Evolutionary conservation across 768 basidiomycete species (phyloP).

Genomic region (Coprinellus micaceus): DNA sequence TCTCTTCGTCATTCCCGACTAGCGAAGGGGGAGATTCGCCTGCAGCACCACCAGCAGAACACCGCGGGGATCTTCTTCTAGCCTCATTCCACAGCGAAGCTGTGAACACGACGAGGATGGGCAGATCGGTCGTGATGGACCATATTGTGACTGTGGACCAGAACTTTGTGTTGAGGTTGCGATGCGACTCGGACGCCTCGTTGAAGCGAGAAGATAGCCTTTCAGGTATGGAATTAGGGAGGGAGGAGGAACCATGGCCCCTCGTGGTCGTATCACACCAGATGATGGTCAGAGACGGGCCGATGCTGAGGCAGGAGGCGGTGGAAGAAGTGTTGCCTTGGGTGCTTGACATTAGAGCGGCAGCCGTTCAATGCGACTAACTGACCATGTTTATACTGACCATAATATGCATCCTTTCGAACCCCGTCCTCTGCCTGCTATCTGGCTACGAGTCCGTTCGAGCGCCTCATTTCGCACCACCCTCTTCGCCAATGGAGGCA

Average conservation of each 20-base stretch:
- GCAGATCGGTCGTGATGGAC: background rate
- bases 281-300: slow-evolving; percentile 9
- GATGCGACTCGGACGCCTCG: background rate
- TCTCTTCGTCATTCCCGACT: too few relatives aligned
- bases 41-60: too few relatives aligned
- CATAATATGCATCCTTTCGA: too few relatives aligned
- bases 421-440: too few relatives aligned
- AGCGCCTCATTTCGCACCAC: too few relatives aligned
- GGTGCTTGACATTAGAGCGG: too few relatives aligned
- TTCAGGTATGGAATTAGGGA: background rate
- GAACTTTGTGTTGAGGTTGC: slow-evolving; percentile 3
- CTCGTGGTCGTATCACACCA: slow-evolving; percentile 5
- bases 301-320: background rate
- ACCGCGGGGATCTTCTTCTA: background rate
- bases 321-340: slow-evolving; percentile 1
- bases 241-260: slow-evolving; percentile 1
- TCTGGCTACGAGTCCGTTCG: too few relatives aligned
- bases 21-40: too few relatives aligned
- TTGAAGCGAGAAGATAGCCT: background rate
- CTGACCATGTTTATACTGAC: too few relatives aligned
- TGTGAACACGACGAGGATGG: background rate
- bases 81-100: slow-evolving; percentile 3
- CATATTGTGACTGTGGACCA: slow-evolving; percentile 9
- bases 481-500: too few relatives aligned
- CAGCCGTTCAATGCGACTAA: too few relatives aligned